Evolutionary conservation across 1,284 basidiomycete genomes (phyloP).

Genomic region (Laetiporus sulphureus): DNA sequence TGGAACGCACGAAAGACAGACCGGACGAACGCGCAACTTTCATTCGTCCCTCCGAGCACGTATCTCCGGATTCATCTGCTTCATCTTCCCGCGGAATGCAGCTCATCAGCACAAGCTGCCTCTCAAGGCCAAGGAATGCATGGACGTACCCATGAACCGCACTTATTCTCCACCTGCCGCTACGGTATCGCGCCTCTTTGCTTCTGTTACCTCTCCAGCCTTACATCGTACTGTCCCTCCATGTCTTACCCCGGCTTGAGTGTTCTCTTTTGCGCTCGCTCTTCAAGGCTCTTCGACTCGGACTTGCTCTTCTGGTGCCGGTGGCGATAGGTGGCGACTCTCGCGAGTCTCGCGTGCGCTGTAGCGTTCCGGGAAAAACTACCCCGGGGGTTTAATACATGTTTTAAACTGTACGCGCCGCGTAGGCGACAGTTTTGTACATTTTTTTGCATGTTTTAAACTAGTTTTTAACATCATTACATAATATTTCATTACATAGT

Average conservation of each 20-base stretch:
- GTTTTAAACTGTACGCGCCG: no score
- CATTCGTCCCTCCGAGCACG: not conserved
- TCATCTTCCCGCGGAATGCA: not conserved
- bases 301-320: constrained; percentile 18
- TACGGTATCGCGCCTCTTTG: constrained; percentile 38
- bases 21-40: not conserved
- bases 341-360: no score
- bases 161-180: constrained; percentile 31
- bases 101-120: not conserved
- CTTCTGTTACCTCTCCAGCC: constrained; percentile 52
- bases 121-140: not conserved
- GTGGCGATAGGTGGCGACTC: no score
- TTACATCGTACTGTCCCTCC: constrained; percentile 60
- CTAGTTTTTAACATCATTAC: no score
- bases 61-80: not conserved
- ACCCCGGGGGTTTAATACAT: no score
- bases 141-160: constrained; percentile 52
- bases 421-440: no score
- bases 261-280: constrained; percentile 13
- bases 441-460: no score
- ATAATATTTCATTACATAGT: no score
- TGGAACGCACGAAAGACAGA: not conserved
- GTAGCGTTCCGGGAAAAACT: no score
- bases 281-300: constrained; percentile 17
- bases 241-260: constrained; percentile 47